A percentile compares a stretch with the other conserved stretches of the same genome.
These are phyloP conservation scores for Venturia oleaginea DNA, from an alignment of 2,329 filamentous ascomycete genomes.

Conservation along the genomic window DNA sequence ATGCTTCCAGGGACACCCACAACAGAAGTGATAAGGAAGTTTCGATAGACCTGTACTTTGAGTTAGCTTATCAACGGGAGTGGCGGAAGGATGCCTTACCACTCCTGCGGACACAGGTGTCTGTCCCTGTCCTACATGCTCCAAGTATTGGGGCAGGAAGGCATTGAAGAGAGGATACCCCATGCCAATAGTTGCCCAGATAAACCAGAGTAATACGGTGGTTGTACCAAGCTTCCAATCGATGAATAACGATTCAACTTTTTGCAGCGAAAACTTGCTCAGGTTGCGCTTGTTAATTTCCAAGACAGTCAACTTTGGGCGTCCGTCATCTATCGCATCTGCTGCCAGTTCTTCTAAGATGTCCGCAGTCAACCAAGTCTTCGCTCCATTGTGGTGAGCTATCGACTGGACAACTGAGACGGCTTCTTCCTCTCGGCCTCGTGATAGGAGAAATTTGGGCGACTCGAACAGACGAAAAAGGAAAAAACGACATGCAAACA, in stretches of 20 bases:
- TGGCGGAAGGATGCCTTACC: background rate
- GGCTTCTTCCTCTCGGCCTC: conserved; percentile 68
- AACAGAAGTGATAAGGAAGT: conserved; percentile 72
- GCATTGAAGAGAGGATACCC: conserved; percentile 77
- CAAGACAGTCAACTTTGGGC: conserved; percentile 30
- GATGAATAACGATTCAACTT: conserved; percentile 55
- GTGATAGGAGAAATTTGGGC: conserved; percentile 70
- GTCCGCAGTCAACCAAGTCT: conserved; percentile 55
- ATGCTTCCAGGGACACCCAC: conserved; percentile 70
- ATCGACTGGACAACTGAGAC: conserved; percentile 73
- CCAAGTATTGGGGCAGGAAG: conserved; percentile 80
- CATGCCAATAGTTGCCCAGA: conserved; percentile 76
- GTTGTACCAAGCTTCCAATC: conserved; percentile 39
- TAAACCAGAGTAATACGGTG: conserved; percentile 58
- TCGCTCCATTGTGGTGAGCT: conserved; percentile 55
- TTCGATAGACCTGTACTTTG: conserved; percentile 50
- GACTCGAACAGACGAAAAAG: conserved; percentile 77
- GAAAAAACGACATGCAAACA: conserved; percentile 73
- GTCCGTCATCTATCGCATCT: conserved; percentile 28
- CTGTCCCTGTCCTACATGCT: conserved; percentile 41
- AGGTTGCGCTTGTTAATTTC: conserved; percentile 52
- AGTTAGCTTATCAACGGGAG: background rate
- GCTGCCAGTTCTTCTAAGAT: conserved; percentile 49
- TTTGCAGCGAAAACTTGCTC: conserved; percentile 56
- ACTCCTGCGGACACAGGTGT: conserved; percentile 18